Base-by-base conservation (phyloP, 2,329 filamentous ascomycete species). In the Fusarium sambucinum region DNA sequence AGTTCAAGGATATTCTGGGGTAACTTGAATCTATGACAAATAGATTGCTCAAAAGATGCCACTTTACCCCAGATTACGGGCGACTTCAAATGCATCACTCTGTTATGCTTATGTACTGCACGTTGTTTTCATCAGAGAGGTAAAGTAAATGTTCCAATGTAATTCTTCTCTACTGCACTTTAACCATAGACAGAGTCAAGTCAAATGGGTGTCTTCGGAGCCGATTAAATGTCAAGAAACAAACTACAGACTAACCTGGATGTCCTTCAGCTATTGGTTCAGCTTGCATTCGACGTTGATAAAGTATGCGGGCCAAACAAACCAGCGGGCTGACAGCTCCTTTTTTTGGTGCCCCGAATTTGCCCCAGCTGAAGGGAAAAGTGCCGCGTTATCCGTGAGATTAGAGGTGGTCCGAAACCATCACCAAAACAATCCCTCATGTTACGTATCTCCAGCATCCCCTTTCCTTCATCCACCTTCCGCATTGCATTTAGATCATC, bases 381-480 rank as follows among this genome's bases (percentile, higher is more conserved):
- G 53, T 69, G 66, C 66, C 66, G 66, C 50, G 51, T 63, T 69
- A 69, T 67, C 66, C 66, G 66, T 63, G 23, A 55, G 21, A 66
- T 41, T 48, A 47, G 61, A 59, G 21, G 48, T 35, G 32, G 40
- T 48, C 51, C 38, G 21, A 30, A 44, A 40, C 44, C 42, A 53
- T 44, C 60, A 47, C 50, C 48, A 48, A 66, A 37, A 50, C 27
- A 35, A 45, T 47, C 35, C 55, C 38, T 52, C 40, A 42, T 30
- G 55, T 58, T 69, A 66, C 66, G 61, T 68, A 58, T 53, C 52
- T 54, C 21, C 25, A 48, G 45, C 42, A 51, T 55, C 58, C 23
- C 53, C 52, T 51, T 44, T 19, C 44, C 12, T 17, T 29, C 37
- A 29, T 35, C 44, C 53, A 69, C 66, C 66, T 69, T 69, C 66